These are phyloP conservation scores for Pseudonitzschia multiseries DNA, from an alignment of 108 stramenopile species.

Conservation along the genomic window DNA sequence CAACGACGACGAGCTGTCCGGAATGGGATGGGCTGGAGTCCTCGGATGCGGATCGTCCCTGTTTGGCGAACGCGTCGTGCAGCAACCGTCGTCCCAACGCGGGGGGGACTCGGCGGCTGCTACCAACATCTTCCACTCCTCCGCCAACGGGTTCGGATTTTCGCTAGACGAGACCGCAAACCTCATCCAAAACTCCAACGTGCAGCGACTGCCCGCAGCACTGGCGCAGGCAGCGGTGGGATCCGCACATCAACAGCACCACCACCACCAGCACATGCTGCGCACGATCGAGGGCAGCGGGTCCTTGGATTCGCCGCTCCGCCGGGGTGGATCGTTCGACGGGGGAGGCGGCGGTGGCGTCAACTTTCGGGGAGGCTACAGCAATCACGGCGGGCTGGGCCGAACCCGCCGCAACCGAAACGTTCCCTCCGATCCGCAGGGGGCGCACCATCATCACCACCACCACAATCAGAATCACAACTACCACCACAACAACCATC, in stretches of 20 bases:
- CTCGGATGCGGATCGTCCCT: slow-evolving; percentile 38
- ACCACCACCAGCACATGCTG: no score
- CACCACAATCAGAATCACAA: no score
- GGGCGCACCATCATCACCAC: no score
- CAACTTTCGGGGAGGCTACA: slow-evolving; percentile 59
- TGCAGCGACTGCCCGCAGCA: not conserved
- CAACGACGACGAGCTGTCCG: slow-evolving; percentile 31
- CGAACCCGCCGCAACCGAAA: slow-evolving; percentile 25
- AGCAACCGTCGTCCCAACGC: slow-evolving; percentile 13
- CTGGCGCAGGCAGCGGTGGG: not conserved
- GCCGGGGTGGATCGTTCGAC: slow-evolving; percentile 37
- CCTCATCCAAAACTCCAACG: not conserved
- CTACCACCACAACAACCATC: no score
- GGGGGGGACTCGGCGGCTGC: not conserved
- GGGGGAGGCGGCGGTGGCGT: slow-evolving; percentile 29
- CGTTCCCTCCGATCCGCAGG: not conserved
- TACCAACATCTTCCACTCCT: slow-evolving; percentile 8
- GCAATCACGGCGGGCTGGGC: slow-evolving; percentile 42
- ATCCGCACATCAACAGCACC: not conserved
- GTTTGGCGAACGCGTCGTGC: slow-evolving; percentile 41
- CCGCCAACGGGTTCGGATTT: not conserved
- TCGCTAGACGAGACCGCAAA: not conserved
- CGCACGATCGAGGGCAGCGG: slow-evolving; percentile 5
- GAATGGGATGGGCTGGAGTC: slow-evolving; percentile 22
- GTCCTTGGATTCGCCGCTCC: slow-evolving; percentile 11